Evolutionary conservation across 495 filamentous ascomycete species (phyloP).

Genomic region (Penicillium samsonianum): DNA sequence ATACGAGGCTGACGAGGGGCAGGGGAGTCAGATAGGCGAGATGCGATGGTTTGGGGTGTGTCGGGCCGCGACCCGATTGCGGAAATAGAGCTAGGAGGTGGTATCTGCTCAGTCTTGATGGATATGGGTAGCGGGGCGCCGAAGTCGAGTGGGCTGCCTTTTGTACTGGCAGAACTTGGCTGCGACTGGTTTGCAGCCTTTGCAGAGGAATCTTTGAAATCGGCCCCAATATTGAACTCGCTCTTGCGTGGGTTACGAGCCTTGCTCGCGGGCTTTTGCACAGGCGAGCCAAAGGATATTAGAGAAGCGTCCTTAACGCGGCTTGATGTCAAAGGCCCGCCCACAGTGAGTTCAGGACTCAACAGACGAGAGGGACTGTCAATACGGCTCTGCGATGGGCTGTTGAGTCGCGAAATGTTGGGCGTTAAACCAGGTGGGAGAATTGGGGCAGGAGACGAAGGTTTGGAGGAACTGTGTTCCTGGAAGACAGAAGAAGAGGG

Average conservation of each 20-base stretch:
- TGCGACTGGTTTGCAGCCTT: conserved; percentile 22
- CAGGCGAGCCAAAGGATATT: conserved; percentile 47
- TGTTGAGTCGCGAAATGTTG: conserved; percentile 31
- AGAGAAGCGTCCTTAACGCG: conserved; percentile 40
- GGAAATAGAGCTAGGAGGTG: conserved; percentile 26
- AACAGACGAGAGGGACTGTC: conserved; percentile 25
- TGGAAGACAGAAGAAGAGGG: conserved; percentile 46
- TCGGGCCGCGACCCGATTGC: conserved; percentile 39
- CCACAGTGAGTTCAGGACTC: conserved; percentile 21
- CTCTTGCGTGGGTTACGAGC: conserved; percentile 29
- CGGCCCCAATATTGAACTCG: conserved; percentile 24
- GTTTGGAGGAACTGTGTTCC: conserved; percentile 36
- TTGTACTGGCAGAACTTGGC: conserved; percentile 14
- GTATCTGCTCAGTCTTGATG: conserved; percentile 26
- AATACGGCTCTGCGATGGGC: conserved; percentile 30
- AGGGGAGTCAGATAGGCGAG: conserved; percentile 52
- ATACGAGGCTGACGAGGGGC: conserved; percentile 51
- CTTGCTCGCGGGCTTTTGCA: conserved; percentile 41
- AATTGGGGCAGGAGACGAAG: conserved; percentile 34
- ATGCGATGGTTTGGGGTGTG: conserved; percentile 40
- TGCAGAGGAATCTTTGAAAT: conserved; percentile 22
- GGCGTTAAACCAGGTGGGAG: conserved; percentile 36
- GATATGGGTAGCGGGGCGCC: conserved; percentile 27
- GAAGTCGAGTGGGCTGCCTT: conserved; percentile 38
- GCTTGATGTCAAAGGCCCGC: conserved; percentile 14